Conservation (phyloP, 1,139 yeast species). For the Magnusiomyces fungicola region DNA sequence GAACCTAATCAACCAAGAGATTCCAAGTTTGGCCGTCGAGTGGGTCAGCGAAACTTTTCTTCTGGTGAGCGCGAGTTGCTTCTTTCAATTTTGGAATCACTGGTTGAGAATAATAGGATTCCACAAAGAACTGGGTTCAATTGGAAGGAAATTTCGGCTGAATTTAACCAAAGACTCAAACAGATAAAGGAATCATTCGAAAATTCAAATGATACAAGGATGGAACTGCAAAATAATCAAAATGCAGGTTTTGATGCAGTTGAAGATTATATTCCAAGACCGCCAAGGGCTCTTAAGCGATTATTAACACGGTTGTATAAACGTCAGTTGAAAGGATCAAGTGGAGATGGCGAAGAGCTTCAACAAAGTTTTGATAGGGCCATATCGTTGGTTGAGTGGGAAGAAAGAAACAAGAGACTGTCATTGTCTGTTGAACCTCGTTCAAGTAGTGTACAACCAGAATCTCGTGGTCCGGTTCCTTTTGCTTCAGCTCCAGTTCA, state of each 20-base stretch:
- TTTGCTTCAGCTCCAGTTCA: too few relatives aligned
- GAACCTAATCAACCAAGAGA: too few relatives aligned
- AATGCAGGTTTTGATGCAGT: not conserved
- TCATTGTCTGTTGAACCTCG: not conserved
- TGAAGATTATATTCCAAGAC: not conserved
- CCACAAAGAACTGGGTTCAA: not conserved
- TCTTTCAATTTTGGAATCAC: not conserved
- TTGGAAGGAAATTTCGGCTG: not conserved
- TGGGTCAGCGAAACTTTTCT: conserved; percentile 2
- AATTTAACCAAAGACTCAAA: conserved; percentile 3
- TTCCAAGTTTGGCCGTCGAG: too few relatives aligned
- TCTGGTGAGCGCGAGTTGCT: conserved; percentile 1
- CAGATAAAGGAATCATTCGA: too few relatives aligned
- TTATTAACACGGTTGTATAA: not conserved
- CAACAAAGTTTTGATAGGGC: too few relatives aligned
- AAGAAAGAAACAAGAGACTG: not conserved
- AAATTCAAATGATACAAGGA: too few relatives aligned
- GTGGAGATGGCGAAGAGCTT: too few relatives aligned
- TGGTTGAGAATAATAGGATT: not conserved
- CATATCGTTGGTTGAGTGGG: conserved; percentile 2
- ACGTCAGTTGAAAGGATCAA: too few relatives aligned
- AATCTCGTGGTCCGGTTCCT: too few relatives aligned
- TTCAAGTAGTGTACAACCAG: too few relatives aligned
- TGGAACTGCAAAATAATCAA: too few relatives aligned
- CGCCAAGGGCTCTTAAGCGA: not conserved